A percentile compares a stretch with the other conserved stretches of the same genome.
Evolutionary conservation across 257 asterid genomes (phyloP).

Genomic region (Plantago major): DNA sequence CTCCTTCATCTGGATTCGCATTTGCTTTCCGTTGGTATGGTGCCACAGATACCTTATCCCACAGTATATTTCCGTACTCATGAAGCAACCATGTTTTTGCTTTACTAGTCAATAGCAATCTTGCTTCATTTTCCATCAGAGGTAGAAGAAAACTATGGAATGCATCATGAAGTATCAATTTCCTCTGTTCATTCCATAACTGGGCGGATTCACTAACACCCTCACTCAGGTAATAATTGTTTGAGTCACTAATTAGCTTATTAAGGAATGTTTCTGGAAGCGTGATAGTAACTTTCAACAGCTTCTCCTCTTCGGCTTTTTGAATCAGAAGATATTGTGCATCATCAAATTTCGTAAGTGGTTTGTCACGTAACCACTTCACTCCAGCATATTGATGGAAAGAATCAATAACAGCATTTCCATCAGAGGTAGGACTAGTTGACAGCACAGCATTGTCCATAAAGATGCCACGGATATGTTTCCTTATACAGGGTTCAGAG

Average conservation of each 20-base stretch:
- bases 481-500: constrained; percentile 90
- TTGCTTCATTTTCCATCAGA: constrained; percentile 93
- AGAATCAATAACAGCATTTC: constrained; percentile 75
- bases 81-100: constrained; percentile 73
- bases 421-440: constrained; percentile 81
- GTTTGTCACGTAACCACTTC: constrained; percentile 93
- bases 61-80: constrained; percentile 78
- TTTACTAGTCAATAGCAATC: constrained; percentile 62
- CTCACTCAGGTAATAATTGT: constrained; percentile 81
- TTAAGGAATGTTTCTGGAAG: constrained; percentile 66
- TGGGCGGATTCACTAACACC: constrained; percentile 97
- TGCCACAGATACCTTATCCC: constrained; percentile 87
- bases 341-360: constrained; percentile 76
- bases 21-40: constrained; percentile 81
- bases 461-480: constrained; percentile 75
- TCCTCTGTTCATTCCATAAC: constrained; percentile 96
- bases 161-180: constrained; percentile 78
- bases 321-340: constrained; percentile 96
- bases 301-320: constrained; percentile 97
- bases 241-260: constrained; percentile 67
- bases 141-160: constrained; percentile 67
- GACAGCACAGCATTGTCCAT: constrained; percentile 83
- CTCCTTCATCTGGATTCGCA: constrained; percentile 63
- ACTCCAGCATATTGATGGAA: constrained; percentile 89
- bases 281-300: constrained; percentile 73